Evolutionary conservation across 495 filamentous ascomycete species (phyloP).

Genomic region (Evernia prunastri): DNA sequence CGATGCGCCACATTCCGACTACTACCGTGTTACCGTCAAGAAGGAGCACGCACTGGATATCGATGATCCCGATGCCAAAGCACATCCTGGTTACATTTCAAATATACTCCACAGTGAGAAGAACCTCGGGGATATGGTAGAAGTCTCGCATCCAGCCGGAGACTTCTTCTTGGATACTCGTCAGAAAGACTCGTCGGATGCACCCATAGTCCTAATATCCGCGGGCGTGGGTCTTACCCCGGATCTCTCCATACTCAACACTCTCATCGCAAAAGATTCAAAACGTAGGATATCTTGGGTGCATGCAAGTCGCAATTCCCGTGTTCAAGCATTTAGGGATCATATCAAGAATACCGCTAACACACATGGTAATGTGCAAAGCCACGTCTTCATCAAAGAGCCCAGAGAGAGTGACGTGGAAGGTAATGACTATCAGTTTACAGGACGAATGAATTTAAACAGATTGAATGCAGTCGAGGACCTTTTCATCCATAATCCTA

Average conservation of each 20-base stretch:
- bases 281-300: conserved; percentile 52
- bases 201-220: conserved; percentile 59
- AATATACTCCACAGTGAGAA: conserved; percentile 61
- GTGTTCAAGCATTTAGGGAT: conserved; percentile 45
- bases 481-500: conserved; percentile 47
- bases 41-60: conserved; percentile 49
- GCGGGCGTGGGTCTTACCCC: conserved; percentile 66
- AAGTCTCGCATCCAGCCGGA: conserved; percentile 61
- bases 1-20: conserved; percentile 49
- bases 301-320: conserved; percentile 49
- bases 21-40: conserved; percentile 69
- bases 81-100: conserved; percentile 58
- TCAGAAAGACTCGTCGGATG: conserved; percentile 31
- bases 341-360: conserved; percentile 44
- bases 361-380: conserved; percentile 36
- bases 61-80: conserved; percentile 35
- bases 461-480: conserved; percentile 44
- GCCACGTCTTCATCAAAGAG: conserved; percentile 36
- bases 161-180: conserved; percentile 57
- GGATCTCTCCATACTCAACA: conserved; percentile 61
- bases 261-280: conserved; percentile 39
- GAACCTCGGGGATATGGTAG: conserved; percentile 51
- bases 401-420: conserved; percentile 36
- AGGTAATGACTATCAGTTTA: conserved; percentile 40
- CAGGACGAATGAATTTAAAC: conserved; percentile 49